A percentile compares a stretch with the other conserved stretches of the same genome.
These are phyloP conservation scores for Myxozyma kluyveri DNA, from an alignment of 805 yeast genomes.

Conservation along the genomic window DNA sequence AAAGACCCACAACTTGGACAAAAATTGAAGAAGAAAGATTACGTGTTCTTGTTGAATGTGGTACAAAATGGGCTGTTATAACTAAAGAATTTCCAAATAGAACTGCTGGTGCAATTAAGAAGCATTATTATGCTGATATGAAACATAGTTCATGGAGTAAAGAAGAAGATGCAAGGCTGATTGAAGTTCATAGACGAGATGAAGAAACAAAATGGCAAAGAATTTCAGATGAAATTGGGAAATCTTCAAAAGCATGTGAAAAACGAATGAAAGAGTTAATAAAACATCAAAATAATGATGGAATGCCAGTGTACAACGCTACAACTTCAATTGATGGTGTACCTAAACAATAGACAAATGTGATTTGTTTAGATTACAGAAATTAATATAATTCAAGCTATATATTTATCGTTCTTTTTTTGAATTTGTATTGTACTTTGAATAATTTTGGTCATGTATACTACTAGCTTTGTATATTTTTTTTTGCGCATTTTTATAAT, in stretches of 20 bases:
- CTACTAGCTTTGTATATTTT: not conserved
- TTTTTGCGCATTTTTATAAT: no score
- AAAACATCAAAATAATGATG: constrained; percentile 2
- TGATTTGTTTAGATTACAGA: no score
- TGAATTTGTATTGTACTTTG: no score
- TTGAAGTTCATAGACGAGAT: constrained; percentile 31
- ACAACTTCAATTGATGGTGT: not conserved
- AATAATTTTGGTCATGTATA: not conserved
- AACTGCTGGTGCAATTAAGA: constrained; percentile 36
- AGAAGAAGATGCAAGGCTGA: constrained; percentile 32
- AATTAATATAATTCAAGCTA: no score
- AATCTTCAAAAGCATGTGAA: constrained; percentile 34
- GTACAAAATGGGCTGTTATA: constrained; percentile 34
- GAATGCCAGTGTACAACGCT: not conserved
- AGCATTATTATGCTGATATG: constrained; percentile 38
- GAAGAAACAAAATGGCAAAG: constrained; percentile 33
- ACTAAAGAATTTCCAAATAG: constrained; percentile 34
- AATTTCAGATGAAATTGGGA: constrained; percentile 33
- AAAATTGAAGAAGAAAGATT: constrained; percentile 29
- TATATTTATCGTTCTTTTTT: no score
- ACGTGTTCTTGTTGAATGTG: constrained; percentile 31
- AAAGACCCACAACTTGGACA: constrained; percentile 27
- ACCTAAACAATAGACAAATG: not conserved
- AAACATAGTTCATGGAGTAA: constrained; percentile 33
- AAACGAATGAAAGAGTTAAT: constrained; percentile 29